These are phyloP conservation scores for Seminavis robusta DNA, from an alignment of 108 stramenopile species.

Conservation along the genomic window DNA sequence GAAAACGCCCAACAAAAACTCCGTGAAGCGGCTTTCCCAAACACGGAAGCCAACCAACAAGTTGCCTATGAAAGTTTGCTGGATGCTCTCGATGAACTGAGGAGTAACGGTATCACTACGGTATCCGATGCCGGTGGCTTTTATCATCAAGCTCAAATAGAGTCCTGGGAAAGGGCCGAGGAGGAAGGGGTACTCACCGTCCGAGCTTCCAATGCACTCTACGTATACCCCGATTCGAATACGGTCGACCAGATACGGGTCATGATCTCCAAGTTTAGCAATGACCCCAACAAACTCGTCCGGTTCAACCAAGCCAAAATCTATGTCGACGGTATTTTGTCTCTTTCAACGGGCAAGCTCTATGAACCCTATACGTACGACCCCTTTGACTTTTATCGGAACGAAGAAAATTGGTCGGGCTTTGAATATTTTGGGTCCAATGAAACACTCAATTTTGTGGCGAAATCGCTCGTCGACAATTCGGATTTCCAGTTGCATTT, in stretches of 20 bases:
- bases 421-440: slow-evolving; percentile 17
- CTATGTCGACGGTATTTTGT: slow-evolving; percentile 19
- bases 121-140: slow-evolving; percentile 20
- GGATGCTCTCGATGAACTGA: slow-evolving; percentile 5
- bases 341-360: slow-evolving; percentile 3
- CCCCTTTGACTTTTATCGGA: no score
- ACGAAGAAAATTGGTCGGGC: no score
- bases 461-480: slow-evolving; percentile 1
- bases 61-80: slow-evolving; percentile 10
- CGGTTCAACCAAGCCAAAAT: slow-evolving; percentile 21
- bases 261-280: not conserved
- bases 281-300: slow-evolving; percentile 3
- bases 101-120: slow-evolving; percentile 14
- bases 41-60: not conserved
- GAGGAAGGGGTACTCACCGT: not conserved
- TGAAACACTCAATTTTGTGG: not conserved
- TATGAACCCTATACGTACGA: not conserved
- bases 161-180: slow-evolving; percentile 11
- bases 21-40: slow-evolving; percentile 3
- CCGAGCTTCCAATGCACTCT: slow-evolving; percentile 13
- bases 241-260: slow-evolving; percentile 7
- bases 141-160: slow-evolving; percentile 12
- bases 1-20: slow-evolving; percentile 20
- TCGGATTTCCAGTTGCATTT: slow-evolving; percentile 16
- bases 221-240: slow-evolving; percentile 9